phyloP scores from a whole-genome alignment of 495 filamentous ascomycete species.

The Ascodesmis nigricans region DNA sequence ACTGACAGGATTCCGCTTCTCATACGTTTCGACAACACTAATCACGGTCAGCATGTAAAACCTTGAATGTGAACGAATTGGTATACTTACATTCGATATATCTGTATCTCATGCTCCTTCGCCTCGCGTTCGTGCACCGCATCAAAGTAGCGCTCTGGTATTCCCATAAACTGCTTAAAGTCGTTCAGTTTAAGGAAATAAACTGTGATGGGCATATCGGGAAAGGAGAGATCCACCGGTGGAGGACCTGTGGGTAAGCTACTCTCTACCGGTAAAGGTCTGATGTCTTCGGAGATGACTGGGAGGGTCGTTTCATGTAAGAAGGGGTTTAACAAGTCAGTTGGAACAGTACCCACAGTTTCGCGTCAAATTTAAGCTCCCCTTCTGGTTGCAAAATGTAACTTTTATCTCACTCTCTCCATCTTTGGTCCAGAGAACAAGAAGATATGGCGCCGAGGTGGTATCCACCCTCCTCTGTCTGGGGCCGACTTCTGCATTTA shows the following conservation, averaged over 20 bases:
- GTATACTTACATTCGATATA: not conserved
- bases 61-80: too few relatives aligned
- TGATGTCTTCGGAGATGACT: not conserved
- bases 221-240: not conserved
- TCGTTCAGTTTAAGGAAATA: not conserved
- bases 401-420: slow-evolving; percentile 1
- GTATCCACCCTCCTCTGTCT: not conserved
- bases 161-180: not conserved
- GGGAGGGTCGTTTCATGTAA: not conserved
- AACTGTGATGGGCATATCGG: not conserved
- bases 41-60: not conserved
- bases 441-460: not conserved
- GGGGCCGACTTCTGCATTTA: not conserved
- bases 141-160: not conserved
- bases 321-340: too few relatives aligned
- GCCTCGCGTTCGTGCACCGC: slow-evolving; percentile 1
- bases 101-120: not conserved
- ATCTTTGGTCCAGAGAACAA: not conserved
- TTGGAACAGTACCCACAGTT: not conserved
- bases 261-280: not conserved
- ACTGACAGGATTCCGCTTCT: not conserved
- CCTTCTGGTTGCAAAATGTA: slow-evolving; percentile 1
- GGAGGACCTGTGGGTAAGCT: not conserved
- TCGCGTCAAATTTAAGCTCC: not conserved
- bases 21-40: not conserved